These are phyloP conservation scores for Lantana camara DNA, from an alignment of 257 asterid genomes.

Conservation along the genomic window DNA sequence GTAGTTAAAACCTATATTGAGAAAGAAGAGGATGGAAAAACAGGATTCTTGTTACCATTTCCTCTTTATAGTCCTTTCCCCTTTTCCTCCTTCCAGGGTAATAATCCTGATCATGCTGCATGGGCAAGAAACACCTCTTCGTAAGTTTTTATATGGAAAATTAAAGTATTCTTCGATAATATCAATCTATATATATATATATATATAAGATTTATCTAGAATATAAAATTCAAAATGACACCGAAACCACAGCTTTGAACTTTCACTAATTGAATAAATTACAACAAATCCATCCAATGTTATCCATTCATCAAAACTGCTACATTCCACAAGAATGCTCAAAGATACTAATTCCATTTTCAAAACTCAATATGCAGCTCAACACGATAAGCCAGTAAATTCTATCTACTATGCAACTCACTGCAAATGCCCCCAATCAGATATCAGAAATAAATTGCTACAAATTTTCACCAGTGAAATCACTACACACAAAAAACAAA, in stretches of 20 bases:
- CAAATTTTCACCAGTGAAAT: not conserved
- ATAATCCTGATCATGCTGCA: constrained; percentile 92
- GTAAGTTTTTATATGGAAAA: constrained; percentile 21
- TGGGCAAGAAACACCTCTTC: constrained; percentile 8
- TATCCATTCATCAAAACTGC: not conserved
- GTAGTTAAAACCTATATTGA: not conserved
- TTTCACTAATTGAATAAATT: not conserved
- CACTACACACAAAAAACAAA: not conserved
- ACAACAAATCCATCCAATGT: constrained; percentile 7
- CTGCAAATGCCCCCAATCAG: constrained; percentile 3
- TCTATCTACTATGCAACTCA: constrained; percentile 7
- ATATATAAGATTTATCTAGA: not conserved
- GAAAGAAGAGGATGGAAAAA: not conserved
- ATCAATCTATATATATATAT: not conserved
- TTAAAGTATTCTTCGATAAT: not conserved
- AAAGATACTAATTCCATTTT: constrained; percentile 7
- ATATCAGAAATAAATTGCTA: too few relatives aligned
- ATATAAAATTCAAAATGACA: not conserved
- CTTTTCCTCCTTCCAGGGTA: constrained; percentile 96
- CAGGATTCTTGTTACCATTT: constrained; percentile 57
- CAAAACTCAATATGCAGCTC: not conserved
- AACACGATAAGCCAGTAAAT: not conserved
- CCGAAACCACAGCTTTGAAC: not conserved
- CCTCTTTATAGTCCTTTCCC: constrained; percentile 90
- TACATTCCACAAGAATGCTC: not conserved